Base-by-base conservation (phyloP, 2,329 filamentous ascomycete genomes). In the Furcasterigmium furcatum region DNA sequence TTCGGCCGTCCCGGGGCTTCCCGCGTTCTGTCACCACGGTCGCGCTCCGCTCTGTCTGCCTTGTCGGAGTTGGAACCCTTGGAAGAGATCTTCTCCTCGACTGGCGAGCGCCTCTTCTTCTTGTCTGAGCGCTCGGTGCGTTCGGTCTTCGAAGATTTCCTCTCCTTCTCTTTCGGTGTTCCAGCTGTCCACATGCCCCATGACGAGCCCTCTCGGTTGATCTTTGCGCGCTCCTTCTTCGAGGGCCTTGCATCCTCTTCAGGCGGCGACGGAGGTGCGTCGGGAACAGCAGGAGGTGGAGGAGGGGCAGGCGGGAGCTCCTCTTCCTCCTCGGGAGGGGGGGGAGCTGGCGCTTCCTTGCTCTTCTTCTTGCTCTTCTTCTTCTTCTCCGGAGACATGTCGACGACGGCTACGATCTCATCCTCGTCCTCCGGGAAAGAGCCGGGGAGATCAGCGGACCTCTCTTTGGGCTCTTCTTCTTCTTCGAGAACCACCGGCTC, bases 41-140 rank as follows among this genome's bases (percentile, higher is more conserved):
- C 36, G 20, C 22, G 36, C 64, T 73, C 55, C 21, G 61, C 58
- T 48, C 76, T 78, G 43, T 79, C 77, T 44, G 79, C 78, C 60
- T 84, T 87, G 54, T 91, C 90, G 18, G 87, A 91, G 12, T 77
- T 77, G 18, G 87, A 91, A 36, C 83, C 87, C 57, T 83, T 87
- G 1, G 83, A 85, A 12, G 77, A 74, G 2, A 64, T 59, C 59
- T 78, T 83, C 47, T 84, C 82, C 50, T 87, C 84, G 57, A 87
- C 83, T 27, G 69, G 70, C 10, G 61, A 57, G 16, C 58, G 55
- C 44, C 80, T 76, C 55, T 76, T 84, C 52, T 76, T 74, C 55
- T 82, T 82, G 45, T 89, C 85, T n/a, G 39, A 7, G 24, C 24
- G 24, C 12, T 27, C 24, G 24, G 30, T n/a, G 16, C 30, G 30